Conservation (phyloP, 257 asterid genomes). For the Scutellaria galericulata region DNA sequence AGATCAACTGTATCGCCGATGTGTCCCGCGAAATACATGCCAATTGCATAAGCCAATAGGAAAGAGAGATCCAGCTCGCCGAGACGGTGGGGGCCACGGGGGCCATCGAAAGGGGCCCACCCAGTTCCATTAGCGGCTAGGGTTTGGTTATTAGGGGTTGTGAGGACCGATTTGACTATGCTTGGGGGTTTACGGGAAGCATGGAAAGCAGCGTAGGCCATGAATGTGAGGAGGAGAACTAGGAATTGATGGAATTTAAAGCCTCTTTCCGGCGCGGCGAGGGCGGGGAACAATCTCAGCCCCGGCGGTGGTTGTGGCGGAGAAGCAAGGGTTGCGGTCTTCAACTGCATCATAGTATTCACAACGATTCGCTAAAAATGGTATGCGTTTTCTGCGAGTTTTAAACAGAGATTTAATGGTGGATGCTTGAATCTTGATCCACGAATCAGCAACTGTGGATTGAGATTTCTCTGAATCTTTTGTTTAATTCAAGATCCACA, state of each 20-base stretch:
- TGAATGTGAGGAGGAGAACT: slow-evolving; percentile 73
- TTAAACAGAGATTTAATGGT: slow-evolving; percentile 3
- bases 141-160: slow-evolving; percentile 62
- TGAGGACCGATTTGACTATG: slow-evolving; percentile 86
- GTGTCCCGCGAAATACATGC: slow-evolving; percentile 91
- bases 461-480: neutral
- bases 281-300: slow-evolving; percentile 55
- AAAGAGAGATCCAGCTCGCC: slow-evolving; percentile 96
- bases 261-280: slow-evolving; percentile 56
- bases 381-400: neutral
- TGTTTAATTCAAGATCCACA: neutral
- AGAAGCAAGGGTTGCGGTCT: slow-evolving; percentile 41
- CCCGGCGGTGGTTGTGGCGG: slow-evolving; percentile 70
- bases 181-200: slow-evolving; percentile 98
- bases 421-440: neutral
- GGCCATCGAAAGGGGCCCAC: slow-evolving; percentile 89
- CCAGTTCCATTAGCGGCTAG: slow-evolving; percentile 49
- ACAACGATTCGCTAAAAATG: neutral
- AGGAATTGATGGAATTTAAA: slow-evolving; percentile 61
- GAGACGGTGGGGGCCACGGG: slow-evolving; percentile 82
- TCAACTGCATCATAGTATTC: slow-evolving; percentile 51
- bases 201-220: slow-evolving; percentile 87
- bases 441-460: neutral
- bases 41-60: slow-evolving; percentile 71
- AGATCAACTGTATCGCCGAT: slow-evolving; percentile 78